Evolutionary conservation across 2,329 filamentous ascomycete species (phyloP).

Genomic region (Emydomyces testavorans): DNA sequence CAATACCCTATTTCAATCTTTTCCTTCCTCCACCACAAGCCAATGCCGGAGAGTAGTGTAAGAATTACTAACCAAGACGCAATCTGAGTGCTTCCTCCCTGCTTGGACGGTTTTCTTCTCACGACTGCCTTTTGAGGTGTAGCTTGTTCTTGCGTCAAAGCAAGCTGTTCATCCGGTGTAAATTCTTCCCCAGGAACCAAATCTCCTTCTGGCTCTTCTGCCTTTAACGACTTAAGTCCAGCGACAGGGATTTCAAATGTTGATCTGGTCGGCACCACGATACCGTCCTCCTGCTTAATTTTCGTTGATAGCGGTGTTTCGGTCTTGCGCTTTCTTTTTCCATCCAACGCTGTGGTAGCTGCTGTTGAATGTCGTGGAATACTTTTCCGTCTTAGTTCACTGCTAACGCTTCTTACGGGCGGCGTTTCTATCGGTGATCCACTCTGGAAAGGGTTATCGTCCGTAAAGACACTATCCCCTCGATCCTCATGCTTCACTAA

Average conservation of each 20-base stretch:
- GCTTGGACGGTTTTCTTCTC: constrained; percentile 20
- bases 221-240: constrained; percentile 28
- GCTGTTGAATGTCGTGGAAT: constrained; percentile 32
- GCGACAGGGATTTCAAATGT: constrained; percentile 49
- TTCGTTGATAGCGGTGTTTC: constrained; percentile 24
- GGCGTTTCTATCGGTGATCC: constrained; percentile 52
- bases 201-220: constrained; percentile 39
- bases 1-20: constrained; percentile 96
- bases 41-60: constrained; percentile 60
- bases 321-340: constrained; percentile 25
- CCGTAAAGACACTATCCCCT: constrained; percentile 61
- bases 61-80: constrained; percentile 61
- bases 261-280: constrained; percentile 44
- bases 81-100: constrained; percentile 43
- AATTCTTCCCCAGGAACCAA: constrained; percentile 80
- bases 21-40: constrained; percentile 79
- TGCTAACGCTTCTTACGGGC: constrained; percentile 27
- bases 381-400: constrained; percentile 43
- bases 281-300: constrained; percentile 42
- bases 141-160: constrained; percentile 59
- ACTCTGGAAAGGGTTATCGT: constrained; percentile 88
- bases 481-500: constrained; percentile 36
- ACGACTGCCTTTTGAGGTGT: constrained; percentile 31
- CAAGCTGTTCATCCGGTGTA: constrained; percentile 77
- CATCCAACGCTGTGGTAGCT: constrained; percentile 19